Conservation (phyloP, 192 early-diverging fungal species). For the Ramicandelaber brevisporus region DNA sequence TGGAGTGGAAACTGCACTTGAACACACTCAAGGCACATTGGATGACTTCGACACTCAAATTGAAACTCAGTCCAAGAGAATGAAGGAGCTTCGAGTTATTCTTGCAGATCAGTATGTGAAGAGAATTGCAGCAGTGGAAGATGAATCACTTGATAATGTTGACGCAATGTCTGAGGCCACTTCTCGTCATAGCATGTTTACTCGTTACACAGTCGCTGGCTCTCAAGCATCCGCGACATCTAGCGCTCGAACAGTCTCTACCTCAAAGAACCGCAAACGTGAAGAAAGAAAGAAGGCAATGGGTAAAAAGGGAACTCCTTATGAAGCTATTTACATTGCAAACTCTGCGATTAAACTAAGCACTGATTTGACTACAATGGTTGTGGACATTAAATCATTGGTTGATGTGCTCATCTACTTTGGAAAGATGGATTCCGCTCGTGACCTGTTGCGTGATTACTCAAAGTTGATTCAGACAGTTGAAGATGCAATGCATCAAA, state of each 20-base stretch:
- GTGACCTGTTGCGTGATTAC: no score
- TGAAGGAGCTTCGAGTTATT: slow-evolving; percentile 19
- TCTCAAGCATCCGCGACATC: slow-evolving; percentile 29
- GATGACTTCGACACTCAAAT: no score
- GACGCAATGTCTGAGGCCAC: slow-evolving; percentile 92
- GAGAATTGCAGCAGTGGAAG: slow-evolving; percentile 12
- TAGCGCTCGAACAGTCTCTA: slow-evolving; percentile 28
- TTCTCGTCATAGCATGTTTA: slow-evolving; percentile 74
- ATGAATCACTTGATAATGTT: slow-evolving; percentile 44
- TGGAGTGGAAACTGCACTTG: no score
- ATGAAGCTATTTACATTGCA: slow-evolving; percentile 76
- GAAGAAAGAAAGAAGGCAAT: slow-evolving; percentile 51
- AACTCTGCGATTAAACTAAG: no score
- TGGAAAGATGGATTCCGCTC: no score
- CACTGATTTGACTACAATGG: no score
- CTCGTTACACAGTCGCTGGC: slow-evolving; percentile 40
- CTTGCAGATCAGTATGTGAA: neutral
- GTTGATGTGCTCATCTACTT: slow-evolving; percentile 21
- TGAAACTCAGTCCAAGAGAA: no score
- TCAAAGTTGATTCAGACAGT: no score
- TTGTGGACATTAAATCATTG: slow-evolving; percentile 22
- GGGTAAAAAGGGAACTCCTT: slow-evolving; percentile 71
- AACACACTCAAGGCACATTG: no score
- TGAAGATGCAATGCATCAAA: no score
- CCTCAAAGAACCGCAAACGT: slow-evolving; percentile 32